Evolutionary conservation across 2,329 filamentous ascomycete genomes (phyloP).

Genomic region (Lecanicillium sp.): DNA sequence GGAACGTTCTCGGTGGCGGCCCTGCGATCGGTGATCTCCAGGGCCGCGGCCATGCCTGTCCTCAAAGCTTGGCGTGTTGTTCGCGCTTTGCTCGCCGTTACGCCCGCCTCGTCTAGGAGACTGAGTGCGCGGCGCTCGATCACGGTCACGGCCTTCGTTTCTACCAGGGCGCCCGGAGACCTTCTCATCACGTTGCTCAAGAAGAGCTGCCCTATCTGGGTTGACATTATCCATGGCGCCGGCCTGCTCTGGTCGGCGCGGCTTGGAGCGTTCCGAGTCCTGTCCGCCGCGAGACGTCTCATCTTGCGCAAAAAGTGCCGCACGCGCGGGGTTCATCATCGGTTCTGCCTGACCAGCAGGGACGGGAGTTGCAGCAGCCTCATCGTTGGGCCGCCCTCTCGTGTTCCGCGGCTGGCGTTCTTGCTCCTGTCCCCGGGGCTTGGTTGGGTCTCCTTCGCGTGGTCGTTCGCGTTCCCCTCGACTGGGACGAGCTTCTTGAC

Average conservation of each 20-base stretch:
- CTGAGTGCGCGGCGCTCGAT: slow-evolving; percentile 34
- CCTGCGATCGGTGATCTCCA: slow-evolving; percentile 27
- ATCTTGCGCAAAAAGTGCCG: slow-evolving; percentile 41
- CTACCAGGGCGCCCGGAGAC: slow-evolving; percentile 32
- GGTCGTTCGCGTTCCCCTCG: slow-evolving; percentile 29
- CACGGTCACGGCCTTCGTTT: slow-evolving; percentile 42
- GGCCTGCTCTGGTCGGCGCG: slow-evolving; percentile 23
- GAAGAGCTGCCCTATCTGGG: slow-evolving; percentile 41
- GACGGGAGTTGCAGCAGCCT: slow-evolving; percentile 24
- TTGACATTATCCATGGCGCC: slow-evolving; percentile 37
- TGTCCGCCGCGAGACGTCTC: slow-evolving; percentile 19
- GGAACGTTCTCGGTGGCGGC: slow-evolving; percentile 30
- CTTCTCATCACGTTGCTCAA: slow-evolving; percentile 33
- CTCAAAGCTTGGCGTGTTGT: slow-evolving; percentile 36
- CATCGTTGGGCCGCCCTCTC: slow-evolving; percentile 22
- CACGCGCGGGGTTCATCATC: slow-evolving; percentile 50
- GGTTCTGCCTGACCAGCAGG: slow-evolving; percentile 34
- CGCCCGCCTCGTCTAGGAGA: slow-evolving; percentile 43
- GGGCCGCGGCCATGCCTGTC: slow-evolving; percentile 41
- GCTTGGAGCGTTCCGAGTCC: slow-evolving; percentile 26
- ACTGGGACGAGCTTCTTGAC: slow-evolving; percentile 26
- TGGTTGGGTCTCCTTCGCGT: slow-evolving; percentile 22
- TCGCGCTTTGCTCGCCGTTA: slow-evolving; percentile 23
- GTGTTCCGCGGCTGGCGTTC: slow-evolving; percentile 31
- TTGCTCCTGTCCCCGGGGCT: slow-evolving; percentile 18